Conservation (phyloP, 441 rosid species). For the Populus hybrid region DNA sequence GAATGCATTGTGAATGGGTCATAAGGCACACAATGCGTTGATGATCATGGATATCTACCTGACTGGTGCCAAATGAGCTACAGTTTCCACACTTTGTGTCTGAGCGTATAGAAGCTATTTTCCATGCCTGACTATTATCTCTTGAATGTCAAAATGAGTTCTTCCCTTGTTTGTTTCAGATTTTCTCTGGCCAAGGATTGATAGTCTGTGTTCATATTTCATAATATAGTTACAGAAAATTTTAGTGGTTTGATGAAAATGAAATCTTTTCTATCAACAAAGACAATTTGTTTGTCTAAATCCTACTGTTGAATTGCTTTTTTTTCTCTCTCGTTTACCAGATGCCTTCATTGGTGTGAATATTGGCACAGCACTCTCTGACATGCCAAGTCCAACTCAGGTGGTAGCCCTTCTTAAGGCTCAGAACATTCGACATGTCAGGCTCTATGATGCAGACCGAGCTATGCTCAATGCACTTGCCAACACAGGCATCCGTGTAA, state of each 20-base stretch:
- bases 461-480: constrained; percentile 81
- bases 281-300: constrained; percentile 1
- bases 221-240: constrained; percentile 12
- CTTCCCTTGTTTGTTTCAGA: not conserved
- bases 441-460: constrained; percentile 78
- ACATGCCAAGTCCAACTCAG: constrained; percentile 87
- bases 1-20: not conserved
- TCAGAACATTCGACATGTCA: constrained; percentile 70
- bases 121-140: not conserved
- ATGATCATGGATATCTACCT: not conserved
- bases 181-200: not conserved
- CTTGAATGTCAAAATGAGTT: not conserved
- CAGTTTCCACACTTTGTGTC: not conserved
- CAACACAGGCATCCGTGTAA: constrained; percentile 70
- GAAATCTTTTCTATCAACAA: not conserved
- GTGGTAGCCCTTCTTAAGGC: constrained; percentile 79
- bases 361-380: constrained; percentile 78
- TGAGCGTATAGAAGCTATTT: not conserved
- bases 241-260: constrained; percentile 9
- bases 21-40: not conserved
- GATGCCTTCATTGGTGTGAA: constrained; percentile 86
- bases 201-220: not conserved
- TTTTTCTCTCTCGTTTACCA: constrained; percentile 23
- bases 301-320: not conserved
- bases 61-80: not conserved